Conservation (phyloP, 1,139 yeast species). For the Taphrina deformans region DNA sequence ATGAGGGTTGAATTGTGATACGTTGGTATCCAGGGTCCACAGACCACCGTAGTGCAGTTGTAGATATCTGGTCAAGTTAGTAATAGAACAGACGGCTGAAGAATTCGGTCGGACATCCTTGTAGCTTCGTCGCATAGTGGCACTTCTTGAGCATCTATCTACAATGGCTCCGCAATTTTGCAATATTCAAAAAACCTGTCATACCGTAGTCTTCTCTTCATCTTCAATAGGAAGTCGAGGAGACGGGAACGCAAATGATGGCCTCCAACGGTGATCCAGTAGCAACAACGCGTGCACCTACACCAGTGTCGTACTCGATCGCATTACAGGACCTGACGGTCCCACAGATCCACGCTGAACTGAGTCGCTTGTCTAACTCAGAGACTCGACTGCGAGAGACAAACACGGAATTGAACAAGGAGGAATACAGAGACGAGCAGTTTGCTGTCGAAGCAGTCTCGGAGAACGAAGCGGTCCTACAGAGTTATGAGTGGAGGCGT, state of each 20-base stretch:
- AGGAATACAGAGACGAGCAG: slow-evolving; percentile 37
- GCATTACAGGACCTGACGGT: slow-evolving; percentile 37
- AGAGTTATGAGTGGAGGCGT: slow-evolving; percentile 39
- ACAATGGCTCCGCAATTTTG: no score
- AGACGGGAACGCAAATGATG: neutral
- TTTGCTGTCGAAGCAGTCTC: slow-evolving; percentile 39
- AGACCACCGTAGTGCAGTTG: neutral
- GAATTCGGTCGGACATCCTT: no score
- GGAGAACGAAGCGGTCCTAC: slow-evolving; percentile 42
- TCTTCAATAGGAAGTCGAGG: neutral
- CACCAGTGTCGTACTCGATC: slow-evolving; percentile 31
- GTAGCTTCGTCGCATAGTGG: no score
- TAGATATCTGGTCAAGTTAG: no score
- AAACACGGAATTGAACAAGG: slow-evolving; percentile 40
- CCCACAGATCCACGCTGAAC: slow-evolving; percentile 39
- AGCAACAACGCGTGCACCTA: neutral
- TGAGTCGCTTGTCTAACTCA: slow-evolving; percentile 43
- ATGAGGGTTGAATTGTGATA: no score
- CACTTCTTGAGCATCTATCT: no score
- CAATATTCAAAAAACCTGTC: no score
- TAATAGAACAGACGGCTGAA: no score
- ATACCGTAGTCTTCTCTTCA: neutral
- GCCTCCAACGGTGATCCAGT: slow-evolving; percentile 3
- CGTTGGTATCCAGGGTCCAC: no score
- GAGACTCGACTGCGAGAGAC: slow-evolving; percentile 42